phyloP scores from a whole-genome alignment of 352 stramenopile genomes.

The Pythium chondricola region DNA sequence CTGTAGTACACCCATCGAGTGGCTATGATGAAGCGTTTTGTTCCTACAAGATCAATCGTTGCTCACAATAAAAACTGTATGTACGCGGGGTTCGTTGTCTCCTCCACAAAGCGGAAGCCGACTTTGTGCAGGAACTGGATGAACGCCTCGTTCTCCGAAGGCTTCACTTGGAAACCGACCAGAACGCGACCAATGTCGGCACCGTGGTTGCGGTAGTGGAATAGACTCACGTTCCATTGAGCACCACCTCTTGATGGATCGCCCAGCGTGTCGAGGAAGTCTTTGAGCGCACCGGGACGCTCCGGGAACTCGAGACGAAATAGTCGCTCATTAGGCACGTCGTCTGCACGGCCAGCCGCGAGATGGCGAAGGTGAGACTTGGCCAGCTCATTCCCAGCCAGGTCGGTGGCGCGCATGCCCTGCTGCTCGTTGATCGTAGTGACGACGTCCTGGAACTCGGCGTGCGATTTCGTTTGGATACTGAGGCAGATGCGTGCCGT shows the following conservation, averaged over 20 bases:
- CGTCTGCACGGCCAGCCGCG: slow-evolving; percentile 83
- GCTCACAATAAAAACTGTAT: slow-evolving; percentile 72
- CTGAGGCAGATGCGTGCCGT: slow-evolving; percentile 93
- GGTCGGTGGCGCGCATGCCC: slow-evolving; percentile 90
- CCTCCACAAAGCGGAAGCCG: slow-evolving; percentile 75
- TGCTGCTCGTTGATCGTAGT: slow-evolving; percentile 51
- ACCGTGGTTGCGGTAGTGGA: slow-evolving; percentile 99
- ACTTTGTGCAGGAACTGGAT: slow-evolving; percentile 56
- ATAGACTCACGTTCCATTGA: slow-evolving; percentile 97
- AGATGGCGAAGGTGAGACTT: slow-evolving; percentile 95
- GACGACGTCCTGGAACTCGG: slow-evolving; percentile 60
- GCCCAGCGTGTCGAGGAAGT: slow-evolving; percentile 90
- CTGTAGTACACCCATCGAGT: too few relatives aligned
- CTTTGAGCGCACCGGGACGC: slow-evolving; percentile 82
- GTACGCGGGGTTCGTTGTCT: slow-evolving; percentile 81
- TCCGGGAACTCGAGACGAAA: slow-evolving; percentile 97
- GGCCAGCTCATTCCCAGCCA: slow-evolving; percentile 95
- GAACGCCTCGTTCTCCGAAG: slow-evolving; percentile 49
- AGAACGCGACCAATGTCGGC: slow-evolving; percentile 97
- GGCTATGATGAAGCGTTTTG: too few relatives aligned
- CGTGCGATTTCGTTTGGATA: slow-evolving; percentile 87
- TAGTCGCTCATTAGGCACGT: slow-evolving; percentile 89
- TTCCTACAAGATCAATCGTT: slow-evolving; percentile 4
- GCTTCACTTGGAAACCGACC: slow-evolving; percentile 92
- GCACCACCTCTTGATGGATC: slow-evolving; percentile 26